These are phyloP conservation scores for Boletellus ananas DNA, from an alignment of 768 basidiomycete species.

Conservation along the genomic window DNA sequence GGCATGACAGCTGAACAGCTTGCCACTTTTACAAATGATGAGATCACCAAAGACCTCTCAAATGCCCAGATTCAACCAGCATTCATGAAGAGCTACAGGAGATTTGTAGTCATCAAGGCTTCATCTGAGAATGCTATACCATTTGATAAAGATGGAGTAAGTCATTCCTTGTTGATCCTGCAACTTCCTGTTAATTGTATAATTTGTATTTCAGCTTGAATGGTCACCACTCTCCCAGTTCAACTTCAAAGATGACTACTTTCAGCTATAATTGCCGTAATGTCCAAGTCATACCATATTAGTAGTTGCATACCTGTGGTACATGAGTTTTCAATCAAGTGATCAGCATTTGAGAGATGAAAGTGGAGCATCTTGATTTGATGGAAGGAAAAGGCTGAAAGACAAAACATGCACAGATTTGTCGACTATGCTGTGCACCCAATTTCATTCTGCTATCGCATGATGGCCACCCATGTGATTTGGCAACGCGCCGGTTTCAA, in stretches of 20 bases:
- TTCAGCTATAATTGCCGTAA: slow-evolving; percentile 11
- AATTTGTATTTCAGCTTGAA: slow-evolving; percentile 47
- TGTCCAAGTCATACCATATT: not conserved
- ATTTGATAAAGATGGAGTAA: slow-evolving; percentile 43
- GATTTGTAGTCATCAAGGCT: slow-evolving; percentile 58
- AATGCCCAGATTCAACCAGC: slow-evolving; percentile 59
- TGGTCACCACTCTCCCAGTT: slow-evolving; percentile 45
- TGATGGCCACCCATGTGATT: slow-evolving; percentile 26
- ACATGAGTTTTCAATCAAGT: not conserved
- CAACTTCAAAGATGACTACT: slow-evolving; percentile 59
- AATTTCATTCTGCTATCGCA: no score
- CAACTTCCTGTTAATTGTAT: not conserved
- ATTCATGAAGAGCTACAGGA: slow-evolving; percentile 58
- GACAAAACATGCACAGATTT: no score
- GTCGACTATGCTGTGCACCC: no score
- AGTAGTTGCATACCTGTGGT: not conserved
- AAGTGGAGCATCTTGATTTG: not conserved
- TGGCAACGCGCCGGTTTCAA: not conserved
- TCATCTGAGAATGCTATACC: slow-evolving; percentile 28
- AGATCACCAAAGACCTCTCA: slow-evolving; percentile 47
- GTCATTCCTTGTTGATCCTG: slow-evolving; percentile 15
- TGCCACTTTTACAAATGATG: slow-evolving; percentile 37
- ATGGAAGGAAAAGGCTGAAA: not conserved
- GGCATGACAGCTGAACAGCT: slow-evolving; percentile 35
- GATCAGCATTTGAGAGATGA: not conserved